Evolutionary conservation across 2,329 filamentous ascomycete genomes (phyloP), one percentile per base, ranked within the genome.

Genomic region (Pezicula rhizophila): DNA sequence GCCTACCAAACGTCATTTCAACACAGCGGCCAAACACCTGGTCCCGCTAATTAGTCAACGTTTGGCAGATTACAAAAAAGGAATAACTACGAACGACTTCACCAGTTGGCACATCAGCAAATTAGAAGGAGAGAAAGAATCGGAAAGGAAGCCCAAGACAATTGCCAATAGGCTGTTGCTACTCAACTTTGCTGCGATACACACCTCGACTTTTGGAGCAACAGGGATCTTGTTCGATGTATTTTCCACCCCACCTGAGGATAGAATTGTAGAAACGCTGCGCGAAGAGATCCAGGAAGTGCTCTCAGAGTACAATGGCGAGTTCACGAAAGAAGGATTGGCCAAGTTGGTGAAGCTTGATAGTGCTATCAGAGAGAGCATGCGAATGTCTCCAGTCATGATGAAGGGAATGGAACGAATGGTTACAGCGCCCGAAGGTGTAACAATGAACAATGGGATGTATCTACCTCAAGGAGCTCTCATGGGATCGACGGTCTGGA

Each of bases 171-270:
- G 61, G 23, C 43, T 62, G 37, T 56, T 68, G 41, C 57, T 56
- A 5, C 35, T 66, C 15, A 65, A 64, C 37, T 65, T 66, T 45
- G 64, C 60, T 3, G 58, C 62, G 1, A 65, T 64, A 37, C 63
- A 66, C 47, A 66, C 64, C 0, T 57, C 61, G 4, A 58, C 58
- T 3, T 57, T 66, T 37, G 62, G 56, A 25, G 57, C 57, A 14
- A 64, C 62, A 6, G 59, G 63, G 20, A 50, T 50, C 4, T 40
- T 67, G 3, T 57, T 66, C 43, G 64, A 67, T 44, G 42, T 67
- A 1, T 46, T 60, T 31, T 56, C 56, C 8, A 60, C 60, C 5
- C 55, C 55, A 4, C 31, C 48, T 20, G 48, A 48, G 28, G 57
- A 55, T n/a, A 38, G 45, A 38, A 33, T 48, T 26, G 35, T 57